phyloP scores from a whole-genome alignment of 495 filamentous ascomycete genomes.

The Sphaerosporella brunnea region DNA sequence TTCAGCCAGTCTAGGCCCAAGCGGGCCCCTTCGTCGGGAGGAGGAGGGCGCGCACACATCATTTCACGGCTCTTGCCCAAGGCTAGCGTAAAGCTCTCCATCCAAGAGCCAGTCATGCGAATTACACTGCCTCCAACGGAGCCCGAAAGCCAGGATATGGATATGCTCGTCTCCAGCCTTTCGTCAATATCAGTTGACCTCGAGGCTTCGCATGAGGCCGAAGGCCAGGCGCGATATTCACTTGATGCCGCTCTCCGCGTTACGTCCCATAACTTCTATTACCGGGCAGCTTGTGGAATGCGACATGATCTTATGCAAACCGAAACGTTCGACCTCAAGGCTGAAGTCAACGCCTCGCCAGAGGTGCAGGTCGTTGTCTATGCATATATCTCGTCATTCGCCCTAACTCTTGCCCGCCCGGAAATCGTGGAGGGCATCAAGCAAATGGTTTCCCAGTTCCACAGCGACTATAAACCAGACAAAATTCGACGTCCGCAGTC shows the following conservation, averaged over 20 bases:
- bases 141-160: slow-evolving; percentile 49
- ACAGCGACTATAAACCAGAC: slow-evolving; percentile 43
- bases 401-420: slow-evolving; percentile 70
- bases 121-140: slow-evolving; percentile 64
- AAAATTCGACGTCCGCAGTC: slow-evolving; percentile 36
- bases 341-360: slow-evolving; percentile 67
- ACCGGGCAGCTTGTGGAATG: slow-evolving; percentile 65
- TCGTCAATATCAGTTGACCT: slow-evolving; percentile 82
- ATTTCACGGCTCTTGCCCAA: slow-evolving; percentile 89
- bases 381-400: slow-evolving; percentile 69
- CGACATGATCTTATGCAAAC: slow-evolving; percentile 73
- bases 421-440: slow-evolving; percentile 85
- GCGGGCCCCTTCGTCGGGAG: slow-evolving; percentile 28
- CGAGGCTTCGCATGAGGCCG: slow-evolving; percentile 81
- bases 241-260: slow-evolving; percentile 65
- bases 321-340: slow-evolving; percentile 69
- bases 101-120: slow-evolving; percentile 87
- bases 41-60: slow-evolving; percentile 41
- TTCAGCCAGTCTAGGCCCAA: slow-evolving; percentile 44
- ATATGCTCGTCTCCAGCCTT: slow-evolving; percentile 81
- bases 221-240: slow-evolving; percentile 71
- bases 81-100: slow-evolving; percentile 80
- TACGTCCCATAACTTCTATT: slow-evolving; percentile 81
- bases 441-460: slow-evolving; percentile 72
- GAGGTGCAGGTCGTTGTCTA: slow-evolving; percentile 66